Evolutionary conservation across 768 basidiomycete species (phyloP).

Genomic region (Lactarius pseudohatsudake): DNA sequence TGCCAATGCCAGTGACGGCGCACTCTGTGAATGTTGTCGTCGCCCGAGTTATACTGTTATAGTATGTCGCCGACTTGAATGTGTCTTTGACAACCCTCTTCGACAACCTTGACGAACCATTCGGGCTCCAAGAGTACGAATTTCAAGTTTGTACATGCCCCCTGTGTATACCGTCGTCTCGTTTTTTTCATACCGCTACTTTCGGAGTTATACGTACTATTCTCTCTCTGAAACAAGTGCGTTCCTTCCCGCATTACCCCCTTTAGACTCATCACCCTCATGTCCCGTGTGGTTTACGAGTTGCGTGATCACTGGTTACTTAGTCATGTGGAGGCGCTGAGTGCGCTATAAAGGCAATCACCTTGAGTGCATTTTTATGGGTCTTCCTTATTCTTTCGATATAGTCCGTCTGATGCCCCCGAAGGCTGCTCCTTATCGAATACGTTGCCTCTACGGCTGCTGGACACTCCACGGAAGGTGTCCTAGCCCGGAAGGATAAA

Average conservation of each 20-base stretch:
- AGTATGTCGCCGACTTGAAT: too few species aligned
- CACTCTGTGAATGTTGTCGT: too few species aligned
- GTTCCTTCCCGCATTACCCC: conserved; percentile 32
- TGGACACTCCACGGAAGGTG: conserved; percentile 61
- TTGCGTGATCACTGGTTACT: conserved; percentile 36
- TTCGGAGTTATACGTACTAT: conserved; percentile 72
- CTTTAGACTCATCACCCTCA: conserved; percentile 34
- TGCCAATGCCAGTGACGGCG: too few species aligned
- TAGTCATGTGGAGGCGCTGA: neutral
- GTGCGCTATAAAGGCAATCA: conserved; percentile 55
- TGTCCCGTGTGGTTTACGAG: conserved; percentile 57
- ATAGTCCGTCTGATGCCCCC: neutral
- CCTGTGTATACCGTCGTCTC: conserved; percentile 78
- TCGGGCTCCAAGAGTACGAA: conserved; percentile 54
- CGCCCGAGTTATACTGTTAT: too few species aligned
- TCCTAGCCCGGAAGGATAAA: conserved; percentile 81
- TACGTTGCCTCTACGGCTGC: conserved; percentile 72
- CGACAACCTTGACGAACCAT: neutral
- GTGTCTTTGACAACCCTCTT: too few species aligned
- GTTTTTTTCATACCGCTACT: conserved; percentile 84
- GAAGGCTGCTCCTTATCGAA: conserved; percentile 76
- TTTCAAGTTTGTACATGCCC: conserved; percentile 82
- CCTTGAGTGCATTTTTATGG: conserved; percentile 83
- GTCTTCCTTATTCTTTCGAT: conserved; percentile 32
- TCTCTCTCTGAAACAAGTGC: conserved; percentile 50